These are phyloP conservation scores for Termitomyces sp. DNA, from an alignment of 768 basidiomycete genomes.

Conservation along the genomic window DNA sequence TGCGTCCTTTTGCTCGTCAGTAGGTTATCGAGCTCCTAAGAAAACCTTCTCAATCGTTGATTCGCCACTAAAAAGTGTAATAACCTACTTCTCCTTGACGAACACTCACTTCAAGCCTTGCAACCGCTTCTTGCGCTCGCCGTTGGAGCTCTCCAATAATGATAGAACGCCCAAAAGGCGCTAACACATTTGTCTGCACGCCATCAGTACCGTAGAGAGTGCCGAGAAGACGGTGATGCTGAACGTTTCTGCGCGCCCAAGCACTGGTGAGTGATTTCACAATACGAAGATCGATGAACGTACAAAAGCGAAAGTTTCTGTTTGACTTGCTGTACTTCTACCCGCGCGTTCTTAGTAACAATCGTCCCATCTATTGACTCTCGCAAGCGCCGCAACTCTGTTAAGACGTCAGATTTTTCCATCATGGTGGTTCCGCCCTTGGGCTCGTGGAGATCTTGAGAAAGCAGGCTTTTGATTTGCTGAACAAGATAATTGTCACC, in stretches of 20 bases:
- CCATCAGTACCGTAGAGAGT: not conserved
- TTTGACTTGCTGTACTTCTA: not conserved
- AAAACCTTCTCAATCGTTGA: not conserved
- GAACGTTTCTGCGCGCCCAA: not conserved
- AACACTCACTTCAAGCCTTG: constrained; percentile 2
- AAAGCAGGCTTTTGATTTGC: constrained; percentile 5
- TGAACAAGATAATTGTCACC: constrained; percentile 13
- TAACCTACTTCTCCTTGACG: constrained; percentile 2
- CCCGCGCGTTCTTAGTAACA: not conserved
- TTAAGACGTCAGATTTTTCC: constrained; percentile 18
- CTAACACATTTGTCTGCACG: constrained; percentile 5
- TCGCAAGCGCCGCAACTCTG: constrained; percentile 14
- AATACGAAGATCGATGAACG: not conserved
- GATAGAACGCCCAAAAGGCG: not conserved
- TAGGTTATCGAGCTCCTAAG: constrained; percentile 2
- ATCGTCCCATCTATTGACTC: not conserved
- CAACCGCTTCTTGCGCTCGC: constrained; percentile 1
- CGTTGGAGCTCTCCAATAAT: not conserved
- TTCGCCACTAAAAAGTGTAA: not conserved
- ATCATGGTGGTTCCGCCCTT: constrained; percentile 6
- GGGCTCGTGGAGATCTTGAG: constrained; percentile 8
- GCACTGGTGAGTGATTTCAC: not conserved
- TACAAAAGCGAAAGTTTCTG: constrained; percentile 3
- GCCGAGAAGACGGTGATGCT: not conserved
- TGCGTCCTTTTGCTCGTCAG: constrained; percentile 5